phyloP scores from a whole-genome alignment of 2,329 filamentous ascomycete species.

The Apiospora saccharicola region DNA sequence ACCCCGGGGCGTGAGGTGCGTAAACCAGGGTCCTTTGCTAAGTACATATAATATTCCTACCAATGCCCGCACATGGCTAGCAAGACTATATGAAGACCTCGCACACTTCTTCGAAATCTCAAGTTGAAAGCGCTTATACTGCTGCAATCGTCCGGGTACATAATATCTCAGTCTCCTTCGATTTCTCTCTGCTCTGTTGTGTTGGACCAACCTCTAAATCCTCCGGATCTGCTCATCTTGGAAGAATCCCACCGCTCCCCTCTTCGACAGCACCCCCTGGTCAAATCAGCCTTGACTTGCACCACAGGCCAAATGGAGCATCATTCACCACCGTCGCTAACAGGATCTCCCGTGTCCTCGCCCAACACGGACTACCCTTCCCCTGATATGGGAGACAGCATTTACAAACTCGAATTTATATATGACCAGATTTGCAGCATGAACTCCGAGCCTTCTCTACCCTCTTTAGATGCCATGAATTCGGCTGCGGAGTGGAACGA shows the following conservation, averaged over 20 bases:
- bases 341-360: slow-evolving; percentile 52
- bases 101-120: not conserved
- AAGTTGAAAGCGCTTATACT: slow-evolving; percentile 4
- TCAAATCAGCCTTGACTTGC: slow-evolving; percentile 27
- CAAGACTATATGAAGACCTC: slow-evolving; percentile 8
- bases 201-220: not conserved
- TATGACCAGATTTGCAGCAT: slow-evolving; percentile 52
- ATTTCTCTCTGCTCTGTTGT: not conserved
- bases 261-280: not conserved
- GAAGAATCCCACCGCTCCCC: slow-evolving; percentile 1
- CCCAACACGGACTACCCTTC: slow-evolving; percentile 56
- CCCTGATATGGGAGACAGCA: slow-evolving; percentile 51
- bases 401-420: slow-evolving; percentile 52
- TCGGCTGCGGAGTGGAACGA: slow-evolving; percentile 51
- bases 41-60: slow-evolving; percentile 13
- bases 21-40: slow-evolving; percentile 10
- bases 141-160: not conserved
- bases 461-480: slow-evolving; percentile 49
- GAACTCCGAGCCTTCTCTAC: slow-evolving; percentile 47
- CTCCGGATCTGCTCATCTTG: slow-evolving; percentile 4
- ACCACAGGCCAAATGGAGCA: slow-evolving; percentile 49
- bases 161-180: slow-evolving; percentile 3
- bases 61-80: not conserved
- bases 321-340: slow-evolving; percentile 56
- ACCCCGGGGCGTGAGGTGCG: slow-evolving; percentile 2